A percentile compares a stretch with the other conserved stretches of the same genome.
Evolutionary conservation across 2,329 filamentous ascomycete species (phyloP).

Genomic region (Neofusicoccum kwambonambiense): DNA sequence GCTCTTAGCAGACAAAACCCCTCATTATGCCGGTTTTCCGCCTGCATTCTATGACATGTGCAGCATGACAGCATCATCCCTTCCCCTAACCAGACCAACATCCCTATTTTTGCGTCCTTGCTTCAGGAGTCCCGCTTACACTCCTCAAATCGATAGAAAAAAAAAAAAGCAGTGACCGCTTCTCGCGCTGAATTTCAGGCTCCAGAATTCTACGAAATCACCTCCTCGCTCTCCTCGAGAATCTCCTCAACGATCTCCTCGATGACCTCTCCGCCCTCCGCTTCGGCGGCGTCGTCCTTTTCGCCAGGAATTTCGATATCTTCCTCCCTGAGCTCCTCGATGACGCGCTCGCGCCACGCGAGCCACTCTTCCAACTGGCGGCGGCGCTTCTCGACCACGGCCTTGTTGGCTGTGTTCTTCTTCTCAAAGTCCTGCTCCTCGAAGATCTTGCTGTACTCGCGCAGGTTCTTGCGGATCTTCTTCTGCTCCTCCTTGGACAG

Average conservation of each 20-base stretch:
- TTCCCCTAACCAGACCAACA: background rate
- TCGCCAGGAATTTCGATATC: constrained; percentile 56
- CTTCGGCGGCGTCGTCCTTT: constrained; percentile 46
- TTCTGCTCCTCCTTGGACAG: constrained; percentile 97
- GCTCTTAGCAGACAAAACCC: background rate
- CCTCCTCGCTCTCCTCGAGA: constrained; percentile 83
- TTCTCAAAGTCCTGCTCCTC: constrained; percentile 94
- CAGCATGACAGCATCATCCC: too few species aligned
- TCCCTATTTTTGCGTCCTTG: background rate
- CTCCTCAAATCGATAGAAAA: too few species aligned
- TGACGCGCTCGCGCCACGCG: constrained; percentile 74
- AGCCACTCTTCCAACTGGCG: constrained; percentile 84
- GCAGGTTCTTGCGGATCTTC: constrained; percentile 94
- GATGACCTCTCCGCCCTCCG: constrained; percentile 55
- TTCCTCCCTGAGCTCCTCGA: constrained; percentile 65
- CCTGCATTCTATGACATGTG: background rate
- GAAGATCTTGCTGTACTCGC: constrained; percentile 92
- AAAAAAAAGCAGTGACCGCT: too few species aligned
- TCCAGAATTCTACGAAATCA: constrained; percentile 41
- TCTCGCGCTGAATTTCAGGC: too few species aligned
- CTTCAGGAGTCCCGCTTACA: background rate
- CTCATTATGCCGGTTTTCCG: background rate
- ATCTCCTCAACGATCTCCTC: constrained; percentile 89
- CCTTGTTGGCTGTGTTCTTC: constrained; percentile 89
- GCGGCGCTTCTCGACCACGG: constrained; percentile 85